phyloP scores from a whole-genome alignment of 2,329 filamentous ascomycete species.

The Cladophialophora exuberans region DNA sequence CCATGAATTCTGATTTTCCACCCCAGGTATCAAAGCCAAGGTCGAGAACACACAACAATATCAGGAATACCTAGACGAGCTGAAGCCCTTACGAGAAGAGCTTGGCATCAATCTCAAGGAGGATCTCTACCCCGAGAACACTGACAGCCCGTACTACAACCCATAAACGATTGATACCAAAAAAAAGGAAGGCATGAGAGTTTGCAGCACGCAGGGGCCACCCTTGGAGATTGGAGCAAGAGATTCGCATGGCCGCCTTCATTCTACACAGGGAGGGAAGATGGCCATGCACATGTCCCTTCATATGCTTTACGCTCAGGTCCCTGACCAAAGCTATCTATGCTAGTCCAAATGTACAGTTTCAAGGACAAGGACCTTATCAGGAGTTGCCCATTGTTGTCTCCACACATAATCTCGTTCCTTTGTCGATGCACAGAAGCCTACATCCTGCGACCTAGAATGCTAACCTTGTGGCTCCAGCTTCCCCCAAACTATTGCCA shows the following conservation, averaged over 20 bases:
- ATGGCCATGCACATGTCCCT: constrained; percentile 1
- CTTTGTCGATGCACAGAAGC: no score
- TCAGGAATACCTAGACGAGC: constrained; percentile 84
- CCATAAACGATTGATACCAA: constrained; percentile 24
- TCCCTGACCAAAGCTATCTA: constrained; percentile 4
- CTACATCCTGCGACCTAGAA: no score
- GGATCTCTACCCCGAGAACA: constrained; percentile 75
- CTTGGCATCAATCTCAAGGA: constrained; percentile 90
- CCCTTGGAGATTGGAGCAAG: constrained; percentile 3
- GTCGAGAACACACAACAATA: constrained; percentile 99
- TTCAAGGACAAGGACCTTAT: constrained; percentile 3
- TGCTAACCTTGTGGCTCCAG: no score
- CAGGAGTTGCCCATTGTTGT: neutral
- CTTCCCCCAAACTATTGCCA: no score
- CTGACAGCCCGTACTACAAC: constrained; percentile 34
- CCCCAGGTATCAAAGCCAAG: constrained; percentile 93
- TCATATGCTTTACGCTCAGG: constrained; percentile 6
- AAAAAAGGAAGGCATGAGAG: neutral
- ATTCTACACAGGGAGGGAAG: neutral
- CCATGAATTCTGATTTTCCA: neutral
- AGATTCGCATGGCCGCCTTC: constrained; percentile 4
- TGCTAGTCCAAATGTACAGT: constrained; percentile 15
- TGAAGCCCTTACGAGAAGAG: constrained; percentile 90
- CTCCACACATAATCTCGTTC: no score
- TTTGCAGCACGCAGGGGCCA: neutral